These are phyloP conservation scores for Agaricales sp. DNA, from an alignment of 1,284 basidiomycete genomes.

Conservation along the genomic window DNA sequence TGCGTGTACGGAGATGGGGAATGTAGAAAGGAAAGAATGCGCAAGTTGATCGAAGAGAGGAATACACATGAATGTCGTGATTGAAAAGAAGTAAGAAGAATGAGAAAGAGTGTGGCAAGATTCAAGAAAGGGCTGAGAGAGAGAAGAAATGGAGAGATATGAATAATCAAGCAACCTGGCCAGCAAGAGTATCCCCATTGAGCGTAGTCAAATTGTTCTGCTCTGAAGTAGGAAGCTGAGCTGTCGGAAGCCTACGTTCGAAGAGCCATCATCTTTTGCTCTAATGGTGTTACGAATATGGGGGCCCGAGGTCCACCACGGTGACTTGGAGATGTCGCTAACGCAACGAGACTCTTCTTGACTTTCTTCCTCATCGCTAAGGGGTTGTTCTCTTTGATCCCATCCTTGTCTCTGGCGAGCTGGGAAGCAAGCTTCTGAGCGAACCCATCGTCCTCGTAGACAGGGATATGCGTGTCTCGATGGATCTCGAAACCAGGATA, in stretches of 20 bases:
- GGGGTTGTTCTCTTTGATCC: constrained; percentile 43
- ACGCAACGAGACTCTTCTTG: constrained; percentile 25
- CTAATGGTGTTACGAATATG: background rate
- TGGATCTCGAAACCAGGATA: constrained; percentile 65
- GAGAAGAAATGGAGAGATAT: too few relatives aligned
- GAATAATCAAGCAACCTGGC: too few relatives aligned
- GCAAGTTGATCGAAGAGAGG: background rate
- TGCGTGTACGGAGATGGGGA: background rate
- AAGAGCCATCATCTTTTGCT: background rate
- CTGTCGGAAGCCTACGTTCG: too few relatives aligned
- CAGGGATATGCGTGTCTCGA: constrained; percentile 34
- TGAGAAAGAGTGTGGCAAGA: background rate
- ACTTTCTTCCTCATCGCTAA: constrained; percentile 29
- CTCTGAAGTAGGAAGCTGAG: too few relatives aligned
- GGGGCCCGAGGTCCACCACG: too few relatives aligned
- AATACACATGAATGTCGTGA: background rate
- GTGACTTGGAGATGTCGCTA: constrained; percentile 11
- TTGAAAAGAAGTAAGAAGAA: background rate
- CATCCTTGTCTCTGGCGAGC: constrained; percentile 20
- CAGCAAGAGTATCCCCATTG: too few relatives aligned
- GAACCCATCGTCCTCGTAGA: constrained; percentile 9
- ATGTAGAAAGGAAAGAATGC: background rate
- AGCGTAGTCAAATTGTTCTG: too few relatives aligned
- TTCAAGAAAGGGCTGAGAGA: background rate
- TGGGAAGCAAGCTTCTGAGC: constrained; percentile 14